Percentiles rank a stretch among this genome's conserved stretches.
Conservation (phyloP, 2,329 filamentous ascomycete genomes). For the Tolypocladium tundrense region DNA sequence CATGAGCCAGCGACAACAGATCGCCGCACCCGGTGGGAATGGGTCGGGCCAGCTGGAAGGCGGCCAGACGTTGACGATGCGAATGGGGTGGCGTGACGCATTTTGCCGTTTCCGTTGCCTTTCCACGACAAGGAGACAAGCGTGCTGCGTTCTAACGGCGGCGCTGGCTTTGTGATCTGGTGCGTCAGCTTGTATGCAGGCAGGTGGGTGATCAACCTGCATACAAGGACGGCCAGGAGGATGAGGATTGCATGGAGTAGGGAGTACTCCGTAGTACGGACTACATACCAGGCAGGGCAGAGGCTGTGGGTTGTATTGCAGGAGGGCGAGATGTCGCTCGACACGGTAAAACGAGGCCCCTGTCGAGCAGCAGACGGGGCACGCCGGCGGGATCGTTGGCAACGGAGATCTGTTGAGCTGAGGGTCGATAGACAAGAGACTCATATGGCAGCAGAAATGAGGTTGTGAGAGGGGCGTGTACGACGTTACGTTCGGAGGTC, state of each 20-base stretch:
- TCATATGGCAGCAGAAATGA: background rate
- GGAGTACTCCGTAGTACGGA: no score
- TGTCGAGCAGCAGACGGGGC: background rate
- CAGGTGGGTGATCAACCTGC: background rate
- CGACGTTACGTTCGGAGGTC: background rate
- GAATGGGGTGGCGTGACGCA: background rate
- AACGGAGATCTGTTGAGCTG: background rate
- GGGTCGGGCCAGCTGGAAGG: background rate
- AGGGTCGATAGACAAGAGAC: background rate
- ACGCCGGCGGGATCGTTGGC: background rate
- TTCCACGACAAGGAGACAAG: background rate
- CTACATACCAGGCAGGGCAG: background rate
- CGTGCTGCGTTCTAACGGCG: background rate
- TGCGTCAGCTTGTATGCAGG: background rate
- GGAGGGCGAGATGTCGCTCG: background rate
- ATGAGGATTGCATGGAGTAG: background rate
- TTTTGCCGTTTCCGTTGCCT: background rate
- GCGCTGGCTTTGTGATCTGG: background rate
- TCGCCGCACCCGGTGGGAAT: slow-evolving; percentile 1
- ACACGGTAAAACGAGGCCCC: background rate
- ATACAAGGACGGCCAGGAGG: background rate
- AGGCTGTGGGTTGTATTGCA: background rate
- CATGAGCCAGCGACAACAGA: slow-evolving; percentile 5
- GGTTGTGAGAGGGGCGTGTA: background rate
- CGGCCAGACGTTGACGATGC: background rate